phyloP scores from a whole-genome alignment of 371 early-diverging fungal species.

The Parasitella parasitica region DNA sequence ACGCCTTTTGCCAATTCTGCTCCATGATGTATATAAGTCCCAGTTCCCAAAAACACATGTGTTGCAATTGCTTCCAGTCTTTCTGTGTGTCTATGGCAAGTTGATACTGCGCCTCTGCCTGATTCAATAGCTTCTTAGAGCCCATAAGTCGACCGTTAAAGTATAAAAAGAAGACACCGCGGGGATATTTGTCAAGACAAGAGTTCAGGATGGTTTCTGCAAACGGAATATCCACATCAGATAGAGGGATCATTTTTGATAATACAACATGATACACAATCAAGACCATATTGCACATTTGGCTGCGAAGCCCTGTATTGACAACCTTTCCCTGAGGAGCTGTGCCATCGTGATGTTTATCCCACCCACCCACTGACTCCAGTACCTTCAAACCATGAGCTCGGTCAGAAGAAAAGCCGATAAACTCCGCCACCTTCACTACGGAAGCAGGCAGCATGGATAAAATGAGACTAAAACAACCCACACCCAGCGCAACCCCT shows the following conservation, averaged over 20 bases:
- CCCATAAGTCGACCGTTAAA: slow-evolving; percentile 57
- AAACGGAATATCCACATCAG: slow-evolving; percentile 47
- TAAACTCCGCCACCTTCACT: slow-evolving; percentile 59
- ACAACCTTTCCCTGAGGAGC: not conserved
- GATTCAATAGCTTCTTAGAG: slow-evolving; percentile 43
- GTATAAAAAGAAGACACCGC: slow-evolving; percentile 66
- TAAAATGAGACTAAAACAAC: slow-evolving; percentile 53
- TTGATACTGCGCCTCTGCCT: slow-evolving; percentile 53
- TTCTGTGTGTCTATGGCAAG: slow-evolving; percentile 44
- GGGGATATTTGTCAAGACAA: slow-evolving; percentile 49
- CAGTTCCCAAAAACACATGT: slow-evolving; percentile 79
- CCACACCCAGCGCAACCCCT: slow-evolving; percentile 71
- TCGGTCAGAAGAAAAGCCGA: slow-evolving; percentile 73
- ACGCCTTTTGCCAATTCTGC: slow-evolving; percentile 55
- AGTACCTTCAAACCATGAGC: slow-evolving; percentile 63
- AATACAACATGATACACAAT: slow-evolving; percentile 70
- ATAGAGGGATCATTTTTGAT: slow-evolving; percentile 56
- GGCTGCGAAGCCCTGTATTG: slow-evolving; percentile 38
- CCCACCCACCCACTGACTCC: slow-evolving; percentile 56
- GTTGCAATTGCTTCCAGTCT: slow-evolving; percentile 78
- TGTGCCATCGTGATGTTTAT: not conserved
- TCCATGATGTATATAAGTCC: slow-evolving; percentile 50
- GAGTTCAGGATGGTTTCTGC: slow-evolving; percentile 43
- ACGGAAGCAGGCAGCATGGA: slow-evolving; percentile 53
- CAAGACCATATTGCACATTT: slow-evolving; percentile 63